Base-by-base conservation (phyloP, 2,329 filamentous ascomycete genomes). In the Zymoseptoria tritici region DNA sequence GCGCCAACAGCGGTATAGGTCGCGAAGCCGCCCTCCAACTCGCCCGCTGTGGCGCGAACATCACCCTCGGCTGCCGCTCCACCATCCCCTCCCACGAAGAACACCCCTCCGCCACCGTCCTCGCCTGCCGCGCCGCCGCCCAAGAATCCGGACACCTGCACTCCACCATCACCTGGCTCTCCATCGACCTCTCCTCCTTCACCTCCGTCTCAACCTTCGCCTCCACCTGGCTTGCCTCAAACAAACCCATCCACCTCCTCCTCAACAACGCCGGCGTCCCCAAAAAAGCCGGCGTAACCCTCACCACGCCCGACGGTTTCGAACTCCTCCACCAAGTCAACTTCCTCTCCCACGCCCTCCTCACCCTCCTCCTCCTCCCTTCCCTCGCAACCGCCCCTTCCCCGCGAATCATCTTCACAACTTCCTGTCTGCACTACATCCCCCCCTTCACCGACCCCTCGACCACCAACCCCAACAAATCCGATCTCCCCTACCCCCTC, bases 241-340 rank as follows among this genome's bases (percentile, higher is more conserved):
- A 46, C 16, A 71, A 22, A 62, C 60, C 1, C 58, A 51, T 46
- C 56, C 61, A 13, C 21, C 62, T 73, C 4, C 64, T 73, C 4
- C 67, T 63, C 62, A 73, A 72, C 63, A 73, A 73, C 51, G 70
- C 71, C 7, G 71, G 71, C 26, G 65, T 64, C 9, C 46, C 21
- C 11, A 36, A 52, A 24, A 36, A 36, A 71, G n/a, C 64, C 70
- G 49, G 62, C 61, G 57, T 61, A n/a, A 72, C 70, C 1, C 9
- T 36, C 31, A 16, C 31, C 31, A 36, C 31, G 3, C 59, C 61
- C 49, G 70, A 73, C 60, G 71, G 70, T 9, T 72, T 72, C 54
- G 68, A 72, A 55, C 61, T 71, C 4, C 56, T 57, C 20, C 51
- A 58, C 21, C 62, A 73, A 62, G 67, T 73, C 59, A 72, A 73